phyloP scores from a whole-genome alignment of 768 basidiomycete genomes.

The Mycena haematopus region DNA sequence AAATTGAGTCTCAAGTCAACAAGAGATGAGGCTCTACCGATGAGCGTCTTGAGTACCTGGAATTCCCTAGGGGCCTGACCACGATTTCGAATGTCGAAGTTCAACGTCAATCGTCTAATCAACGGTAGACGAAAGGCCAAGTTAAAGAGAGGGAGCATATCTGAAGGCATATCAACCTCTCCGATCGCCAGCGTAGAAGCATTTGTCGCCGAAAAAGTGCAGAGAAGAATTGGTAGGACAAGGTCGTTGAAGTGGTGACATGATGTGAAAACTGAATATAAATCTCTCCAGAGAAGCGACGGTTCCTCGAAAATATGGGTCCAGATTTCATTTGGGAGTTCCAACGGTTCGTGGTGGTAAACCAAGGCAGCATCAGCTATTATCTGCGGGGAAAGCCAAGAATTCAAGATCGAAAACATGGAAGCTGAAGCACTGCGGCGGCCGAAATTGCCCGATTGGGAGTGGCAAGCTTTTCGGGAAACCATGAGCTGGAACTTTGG shows the following conservation, averaged over 20 bases:
- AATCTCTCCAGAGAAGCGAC: slow-evolving; percentile 6
- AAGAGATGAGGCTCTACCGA: background rate
- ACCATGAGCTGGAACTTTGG: slow-evolving; percentile 30
- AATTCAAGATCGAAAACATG: slow-evolving; percentile 8
- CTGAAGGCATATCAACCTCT: slow-evolving; percentile 6
- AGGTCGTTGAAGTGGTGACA: slow-evolving; percentile 24
- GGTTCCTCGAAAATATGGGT: slow-evolving; percentile 18
- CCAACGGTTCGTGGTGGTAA: background rate
- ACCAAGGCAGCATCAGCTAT: background rate
- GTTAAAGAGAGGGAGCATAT: slow-evolving; percentile 13
- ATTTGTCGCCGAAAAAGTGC: background rate
- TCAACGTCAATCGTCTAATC: slow-evolving; percentile 8
- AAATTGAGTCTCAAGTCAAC: slow-evolving; percentile 20
- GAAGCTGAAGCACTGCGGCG: background rate
- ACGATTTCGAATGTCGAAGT: slow-evolving; percentile 17
- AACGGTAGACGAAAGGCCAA: slow-evolving; percentile 11
- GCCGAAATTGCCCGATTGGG: background rate
- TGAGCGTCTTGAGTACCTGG: slow-evolving; percentile 3
- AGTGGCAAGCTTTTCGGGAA: background rate
- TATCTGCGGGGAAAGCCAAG: slow-evolving; percentile 8
- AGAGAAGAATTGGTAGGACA: slow-evolving; percentile 17
- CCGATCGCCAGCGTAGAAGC: slow-evolving; percentile 2
- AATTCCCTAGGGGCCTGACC: slow-evolving; percentile 19
- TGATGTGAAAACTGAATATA: slow-evolving; percentile 11
- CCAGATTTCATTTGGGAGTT: slow-evolving; percentile 25